A percentile compares a stretch with the other conserved stretches of the same genome.
Evolutionary conservation across 139 green algal genomes (phyloP).

Genomic region (Bryopsis sp.): DNA sequence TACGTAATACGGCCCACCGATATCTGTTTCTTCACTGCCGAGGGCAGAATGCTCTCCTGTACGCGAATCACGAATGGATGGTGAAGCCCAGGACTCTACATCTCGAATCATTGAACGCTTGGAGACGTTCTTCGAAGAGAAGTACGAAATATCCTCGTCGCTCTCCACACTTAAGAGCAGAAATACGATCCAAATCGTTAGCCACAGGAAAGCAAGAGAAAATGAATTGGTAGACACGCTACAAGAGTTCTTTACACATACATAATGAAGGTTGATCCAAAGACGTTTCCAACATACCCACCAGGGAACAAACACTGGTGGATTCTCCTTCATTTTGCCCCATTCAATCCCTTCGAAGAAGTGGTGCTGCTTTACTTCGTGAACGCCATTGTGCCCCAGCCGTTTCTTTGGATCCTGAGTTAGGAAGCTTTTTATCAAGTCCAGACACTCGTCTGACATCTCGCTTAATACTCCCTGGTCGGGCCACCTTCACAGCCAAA

Average conservation of each 20-base stretch:
- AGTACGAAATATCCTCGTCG: not conserved
- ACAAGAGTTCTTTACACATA: too few species aligned
- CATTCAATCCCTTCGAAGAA: conserved; percentile 48
- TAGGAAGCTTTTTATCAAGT: conserved; percentile 79
- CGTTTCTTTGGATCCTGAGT: conserved; percentile 47
- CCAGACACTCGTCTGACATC: conserved; percentile 56
- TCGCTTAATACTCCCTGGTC: conserved; percentile 44
- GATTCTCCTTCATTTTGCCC: not conserved
- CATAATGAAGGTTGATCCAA: not conserved
- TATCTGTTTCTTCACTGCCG: not conserved
- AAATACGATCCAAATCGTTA: too few species aligned
- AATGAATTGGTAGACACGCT: too few species aligned
- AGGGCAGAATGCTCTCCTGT: too few species aligned
- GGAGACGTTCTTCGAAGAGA: not conserved
- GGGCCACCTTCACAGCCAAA: conserved; percentile 33
- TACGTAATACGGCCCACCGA: not conserved
- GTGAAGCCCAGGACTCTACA: not conserved
- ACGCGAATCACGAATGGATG: too few species aligned
- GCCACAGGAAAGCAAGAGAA: too few species aligned
- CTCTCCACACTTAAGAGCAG: not conserved
- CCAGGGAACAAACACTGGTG: not conserved
- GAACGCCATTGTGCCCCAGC: conserved; percentile 54
- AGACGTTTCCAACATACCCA: not conserved
- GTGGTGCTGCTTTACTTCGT: conserved; percentile 77
- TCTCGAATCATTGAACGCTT: not conserved